A percentile compares a stretch with the other conserved stretches of the same genome.
phyloP scores from a whole-genome alignment of 257 asterid species.

The Scutellaria barbata region DNA sequence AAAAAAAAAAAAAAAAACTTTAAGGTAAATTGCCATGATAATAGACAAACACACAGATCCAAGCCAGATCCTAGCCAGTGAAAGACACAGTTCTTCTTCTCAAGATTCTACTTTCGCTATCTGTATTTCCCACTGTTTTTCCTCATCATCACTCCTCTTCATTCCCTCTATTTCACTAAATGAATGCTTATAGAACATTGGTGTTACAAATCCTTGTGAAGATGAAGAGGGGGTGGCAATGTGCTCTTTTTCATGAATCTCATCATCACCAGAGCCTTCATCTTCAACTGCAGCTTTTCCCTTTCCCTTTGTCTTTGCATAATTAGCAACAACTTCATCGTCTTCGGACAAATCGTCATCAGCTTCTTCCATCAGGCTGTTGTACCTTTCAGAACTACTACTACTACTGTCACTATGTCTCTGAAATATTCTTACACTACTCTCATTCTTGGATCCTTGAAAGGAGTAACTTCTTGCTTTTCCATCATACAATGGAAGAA shows the following conservation, averaged over 20 bases:
- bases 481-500: slow-evolving; percentile 58
- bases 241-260: slow-evolving; percentile 40
- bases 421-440: slow-evolving; percentile 58
- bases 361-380: slow-evolving; percentile 35
- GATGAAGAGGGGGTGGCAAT: slow-evolving; percentile 33
- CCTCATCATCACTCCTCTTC: slow-evolving; percentile 23
- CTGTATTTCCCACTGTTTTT: slow-evolving; percentile 22
- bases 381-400: slow-evolving; percentile 27
- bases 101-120: slow-evolving; percentile 41
- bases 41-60: too few relatives aligned
- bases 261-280: slow-evolving; percentile 46
- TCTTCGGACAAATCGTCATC: slow-evolving; percentile 31
- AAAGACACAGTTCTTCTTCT: slow-evolving; percentile 73
- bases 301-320: slow-evolving; percentile 49
- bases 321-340: slow-evolving; percentile 26
- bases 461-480: slow-evolving; percentile 64
- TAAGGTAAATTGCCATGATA: too few relatives aligned
- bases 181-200: slow-evolving; percentile 36
- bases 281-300: slow-evolving; percentile 54
- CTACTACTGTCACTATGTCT: slow-evolving; percentile 37
- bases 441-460: slow-evolving; percentile 67
- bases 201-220: slow-evolving; percentile 33
- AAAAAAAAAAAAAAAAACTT: too few relatives aligned
- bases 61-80: slow-evolving; percentile 46
- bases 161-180: slow-evolving; percentile 46